Percentiles rank a stretch among this genome's conserved stretches.
These are phyloP conservation scores for Chaetomium globosum DNA, from an alignment of 2,329 filamentous ascomycete species.

Conservation along the genomic window DNA sequence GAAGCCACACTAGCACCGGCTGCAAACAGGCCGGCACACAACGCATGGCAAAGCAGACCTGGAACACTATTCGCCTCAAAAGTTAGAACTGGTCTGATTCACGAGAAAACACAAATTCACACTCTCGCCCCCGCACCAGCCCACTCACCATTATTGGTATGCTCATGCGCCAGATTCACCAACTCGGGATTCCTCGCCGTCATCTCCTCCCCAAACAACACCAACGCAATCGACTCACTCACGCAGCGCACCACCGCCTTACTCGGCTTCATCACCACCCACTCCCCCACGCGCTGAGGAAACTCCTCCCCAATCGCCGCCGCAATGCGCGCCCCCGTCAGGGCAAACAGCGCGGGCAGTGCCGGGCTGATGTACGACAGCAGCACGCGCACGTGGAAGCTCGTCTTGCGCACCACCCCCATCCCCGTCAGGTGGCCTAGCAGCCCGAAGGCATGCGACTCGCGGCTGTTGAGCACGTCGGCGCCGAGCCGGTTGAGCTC, in stretches of 20 bases:
- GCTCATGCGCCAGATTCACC: not conserved
- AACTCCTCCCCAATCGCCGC: not conserved
- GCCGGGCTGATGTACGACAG: not conserved
- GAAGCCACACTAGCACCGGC: not conserved
- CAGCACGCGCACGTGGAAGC: slow-evolving; percentile 1
- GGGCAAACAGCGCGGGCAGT: not conserved
- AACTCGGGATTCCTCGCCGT: not conserved
- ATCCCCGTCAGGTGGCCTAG: not conserved
- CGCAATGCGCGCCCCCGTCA: not conserved
- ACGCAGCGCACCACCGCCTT: not conserved
- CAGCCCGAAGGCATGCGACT: not conserved
- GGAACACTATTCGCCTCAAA: not conserved
- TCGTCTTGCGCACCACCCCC: not conserved
- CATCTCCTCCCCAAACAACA: not conserved
- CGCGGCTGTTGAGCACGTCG: slow-evolving; percentile 1
- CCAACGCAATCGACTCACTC: not conserved
- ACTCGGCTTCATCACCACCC: not conserved
- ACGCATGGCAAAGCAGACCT: not conserved
- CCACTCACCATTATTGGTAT: not conserved
- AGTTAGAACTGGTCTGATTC: not conserved
- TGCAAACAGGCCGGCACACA: not conserved
- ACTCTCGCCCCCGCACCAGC: not conserved
- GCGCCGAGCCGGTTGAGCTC: not conserved
- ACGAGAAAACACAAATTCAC: not conserved
- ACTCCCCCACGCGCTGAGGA: not conserved